Evolutionary conservation across 345 rosid genomes (phyloP), one percentile per base, ranked within the genome.

Genomic region (Lenwebbia sp.): DNA sequence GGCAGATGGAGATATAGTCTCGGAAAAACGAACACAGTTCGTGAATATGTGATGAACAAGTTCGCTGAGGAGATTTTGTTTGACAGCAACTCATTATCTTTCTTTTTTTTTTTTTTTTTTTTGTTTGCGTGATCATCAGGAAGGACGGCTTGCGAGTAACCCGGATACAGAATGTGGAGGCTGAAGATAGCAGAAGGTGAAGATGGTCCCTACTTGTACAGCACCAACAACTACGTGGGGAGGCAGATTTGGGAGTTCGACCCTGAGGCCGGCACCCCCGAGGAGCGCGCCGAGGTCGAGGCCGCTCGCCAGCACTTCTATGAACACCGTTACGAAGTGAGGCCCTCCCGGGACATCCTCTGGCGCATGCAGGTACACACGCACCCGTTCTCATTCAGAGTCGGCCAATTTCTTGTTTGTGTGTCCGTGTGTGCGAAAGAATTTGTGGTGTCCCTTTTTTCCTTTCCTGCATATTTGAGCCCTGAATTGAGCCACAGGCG

Each of bases 171-270:
- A 15, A 90, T 88, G 91, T 90, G 90, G 91, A 87, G 33, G 90
- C 87, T 90, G 41, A 90, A 85, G 89, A 75, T 85, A 10, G 91
- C 86, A 30, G 88, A 82, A 3, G 82, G 83, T 14, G 87, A 30
- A 15, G 51, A 88, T 21, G 55, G 56, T 37, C 87, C 85, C 23
- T 65, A 85, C 87, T 13, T 88, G 51, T 85, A 54, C 85, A 85
- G 87, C 87, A 85, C 87, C 47, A 87, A 87, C 85, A 50, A 85
- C 85, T 88, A 41, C 60, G 83, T 85, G 7, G 89, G 89, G 13
- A 85, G 89, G 78, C 89, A 88, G 56, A 82, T 50, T 54, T 88
- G 89, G 89, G 89, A 85, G 87, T 85, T 88, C 41, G 87, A 88
- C 84, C 89, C 84, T 2, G 76, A 82, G 40, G 86, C 65, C 0